Evolutionary conservation across 2,329 filamentous ascomycete species (phyloP).

Genomic region (Lizonia empirigonia): DNA sequence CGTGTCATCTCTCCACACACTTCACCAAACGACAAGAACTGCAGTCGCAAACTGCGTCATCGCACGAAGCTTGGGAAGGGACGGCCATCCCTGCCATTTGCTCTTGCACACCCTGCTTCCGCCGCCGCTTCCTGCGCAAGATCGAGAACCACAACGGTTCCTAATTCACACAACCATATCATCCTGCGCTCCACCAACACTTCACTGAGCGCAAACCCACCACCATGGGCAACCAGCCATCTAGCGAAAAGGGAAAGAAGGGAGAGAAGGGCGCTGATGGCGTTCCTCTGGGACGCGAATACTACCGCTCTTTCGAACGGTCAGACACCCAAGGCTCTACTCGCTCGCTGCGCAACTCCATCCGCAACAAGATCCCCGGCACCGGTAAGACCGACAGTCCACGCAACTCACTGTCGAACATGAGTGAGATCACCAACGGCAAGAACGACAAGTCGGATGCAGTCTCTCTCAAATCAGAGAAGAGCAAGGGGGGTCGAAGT

Average conservation of each 20-base stretch:
- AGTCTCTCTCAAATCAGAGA: slow-evolving; percentile 74
- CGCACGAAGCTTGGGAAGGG: slow-evolving; percentile 22
- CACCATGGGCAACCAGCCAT: slow-evolving; percentile 77
- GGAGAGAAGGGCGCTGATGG: slow-evolving; percentile 54
- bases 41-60: slow-evolving; percentile 29
- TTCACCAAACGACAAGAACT: slow-evolving; percentile 6
- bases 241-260: slow-evolving; percentile 60
- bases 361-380: slow-evolving; percentile 89
- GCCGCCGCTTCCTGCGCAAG: slow-evolving; percentile 24
- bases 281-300: slow-evolving; percentile 70
- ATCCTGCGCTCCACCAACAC: slow-evolving; percentile 10
- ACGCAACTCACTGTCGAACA: slow-evolving; percentile 68
- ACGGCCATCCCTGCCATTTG: slow-evolving; percentile 22
- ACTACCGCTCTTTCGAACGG: slow-evolving; percentile 86
- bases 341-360: slow-evolving; percentile 78
- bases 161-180: slow-evolving; percentile 16
- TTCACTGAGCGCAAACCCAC: slow-evolving; percentile 40
- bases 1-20: not conserved
- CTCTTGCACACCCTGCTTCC: slow-evolving; percentile 22
- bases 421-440: slow-evolving; percentile 52
- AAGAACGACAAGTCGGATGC: slow-evolving; percentile 75
- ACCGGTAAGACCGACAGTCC: slow-evolving; percentile 75
- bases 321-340: slow-evolving; percentile 93
- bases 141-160: not conserved
- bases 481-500: slow-evolving; percentile 56